Evolutionary conservation across 1,284 basidiomycete genomes (phyloP), one percentile per base, ranked within the genome.

Genomic region (Rhodotorula sp.): DNA sequence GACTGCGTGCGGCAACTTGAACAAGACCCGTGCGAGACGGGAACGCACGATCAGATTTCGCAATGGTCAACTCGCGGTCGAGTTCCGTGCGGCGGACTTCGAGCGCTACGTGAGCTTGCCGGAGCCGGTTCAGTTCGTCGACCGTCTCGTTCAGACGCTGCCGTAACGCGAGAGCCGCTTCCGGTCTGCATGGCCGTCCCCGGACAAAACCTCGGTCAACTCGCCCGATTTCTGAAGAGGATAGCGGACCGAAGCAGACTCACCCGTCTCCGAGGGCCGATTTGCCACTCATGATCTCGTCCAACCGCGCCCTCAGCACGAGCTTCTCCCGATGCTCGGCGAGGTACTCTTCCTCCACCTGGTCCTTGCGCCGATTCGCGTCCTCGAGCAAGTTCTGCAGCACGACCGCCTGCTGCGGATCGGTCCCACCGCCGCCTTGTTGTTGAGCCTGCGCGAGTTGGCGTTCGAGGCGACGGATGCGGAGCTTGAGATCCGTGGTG

Each of bases 361-460:
- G 85, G 51, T 87, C 85, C 83, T 96, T 95, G 87, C 92, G 90
- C 74, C 90, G 85, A 76, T 91, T 93, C 49, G 93, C 90, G 78
- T 97, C 95, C 64, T 93, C 91, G 64, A 98, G 84, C 70, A 97
- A 83, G 76, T 92, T 94, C 83, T 97, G 92, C 52, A 97, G 84
- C 12, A 96, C 91, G 20, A 43, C 39, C 39, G 92, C 80, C 34
- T 3, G 34, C 34, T 34, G 34, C 34, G 3, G 34, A 34, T 3
- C 31, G 31, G 31, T 34, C 31, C 31, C 31, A 34, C 6, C 6
- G 34, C 7, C 6, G 34, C 29, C 12, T 26, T 12, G 1, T 80
- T 87, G 88, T 81, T 86, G 85, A 31, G 89, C 86, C 12, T 87
- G 86, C 62, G 90, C 89, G 48, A 97, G 84, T 79, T 97, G 91